Evolutionary conservation across 345 rosid genomes (phyloP), one percentile per base, ranked within the genome.

Genomic region (Ceriops zippeliana): DNA sequence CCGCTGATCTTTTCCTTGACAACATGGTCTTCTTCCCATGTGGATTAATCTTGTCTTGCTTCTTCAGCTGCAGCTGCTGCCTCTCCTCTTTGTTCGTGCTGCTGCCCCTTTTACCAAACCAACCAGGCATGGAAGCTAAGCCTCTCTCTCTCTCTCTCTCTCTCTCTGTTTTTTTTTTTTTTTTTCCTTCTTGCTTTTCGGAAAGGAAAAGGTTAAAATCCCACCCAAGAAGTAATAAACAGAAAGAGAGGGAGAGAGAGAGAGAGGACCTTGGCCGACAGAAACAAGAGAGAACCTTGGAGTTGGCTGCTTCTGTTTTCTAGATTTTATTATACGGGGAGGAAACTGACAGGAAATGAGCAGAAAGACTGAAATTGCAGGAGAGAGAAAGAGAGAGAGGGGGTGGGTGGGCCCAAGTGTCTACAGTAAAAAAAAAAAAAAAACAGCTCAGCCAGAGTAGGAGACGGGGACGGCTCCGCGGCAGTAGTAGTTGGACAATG

Each of bases 81-180:
- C 38, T 66, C 21, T 78, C 88, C 71, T 86, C 92, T 64, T 85
- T 85, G 80, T 53, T 79, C 81, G 37, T 7, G 37, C 37, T 7
- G 28, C 80, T 70, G 0, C 86, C 82, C 67, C 82, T 95, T 70
- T 64, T 89, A 17, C 77, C 65, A 93, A 96, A 91, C 97, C 96
- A 91, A 81, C 81, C 85, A 67, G 90, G 96, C 96, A 90, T 89
- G 59, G 59, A 56, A 22, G 3, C 7, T 3, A 5, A 37, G 42
- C 75, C 22, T 72, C 28, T 60, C 72, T 28, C 30, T 28, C 26
- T 24, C 26, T 24, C 26, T 24, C 26, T 28, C 30, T 28, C 26
- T 24, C 26, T 24, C 26, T 24, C 26, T n/a, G n/a, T n/a, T n/a
- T n/a, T n/a, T 24, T 0, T 24, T 24, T 24, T 24, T 24, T 32